phyloP scores from a whole-genome alignment of 495 filamentous ascomycete species.

The Echria macrotheca region DNA sequence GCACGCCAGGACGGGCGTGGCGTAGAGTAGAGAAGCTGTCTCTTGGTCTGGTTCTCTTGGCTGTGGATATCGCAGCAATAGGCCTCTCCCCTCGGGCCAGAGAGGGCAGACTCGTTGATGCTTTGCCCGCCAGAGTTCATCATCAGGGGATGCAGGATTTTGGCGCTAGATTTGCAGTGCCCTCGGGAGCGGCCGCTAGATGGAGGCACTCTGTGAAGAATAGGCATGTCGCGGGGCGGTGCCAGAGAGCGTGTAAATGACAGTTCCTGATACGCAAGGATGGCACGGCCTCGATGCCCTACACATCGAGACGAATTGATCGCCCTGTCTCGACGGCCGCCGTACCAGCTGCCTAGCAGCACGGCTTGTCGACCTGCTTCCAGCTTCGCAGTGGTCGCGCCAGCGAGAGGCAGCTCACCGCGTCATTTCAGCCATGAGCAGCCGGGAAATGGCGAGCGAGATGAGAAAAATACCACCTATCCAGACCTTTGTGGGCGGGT shows the following conservation, averaged over 20 bases:
- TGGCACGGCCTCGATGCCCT: too few species aligned
- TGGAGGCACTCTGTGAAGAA: background rate
- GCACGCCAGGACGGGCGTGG: background rate
- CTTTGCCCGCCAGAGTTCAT: too few species aligned
- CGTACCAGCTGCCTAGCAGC: background rate
- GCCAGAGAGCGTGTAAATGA: constrained; percentile 2
- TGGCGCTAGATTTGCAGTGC: too few species aligned
- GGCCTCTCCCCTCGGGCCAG: too few species aligned
- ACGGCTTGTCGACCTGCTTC: background rate
- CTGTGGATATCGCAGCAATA: too few species aligned
- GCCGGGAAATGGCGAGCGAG: constrained; percentile 1
- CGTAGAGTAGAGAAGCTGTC: too few species aligned
- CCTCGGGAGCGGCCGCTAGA: constrained; percentile 1
- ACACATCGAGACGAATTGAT: too few species aligned
- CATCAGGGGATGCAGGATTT: too few species aligned
- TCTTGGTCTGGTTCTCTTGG: too few species aligned
- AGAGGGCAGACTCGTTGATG: too few species aligned
- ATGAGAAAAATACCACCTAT: background rate
- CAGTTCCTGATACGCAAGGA: background rate
- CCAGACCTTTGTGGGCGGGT: background rate
- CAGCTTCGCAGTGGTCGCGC: background rate
- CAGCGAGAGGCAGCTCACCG: constrained; percentile 3
- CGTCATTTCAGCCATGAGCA: background rate
- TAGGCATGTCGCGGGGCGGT: constrained; percentile 5
- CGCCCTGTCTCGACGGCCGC: too few species aligned